These are phyloP conservation scores for Trichomonas tenax DNA, from an alignment of 208 protist genomes.

Conservation along the genomic window DNA sequence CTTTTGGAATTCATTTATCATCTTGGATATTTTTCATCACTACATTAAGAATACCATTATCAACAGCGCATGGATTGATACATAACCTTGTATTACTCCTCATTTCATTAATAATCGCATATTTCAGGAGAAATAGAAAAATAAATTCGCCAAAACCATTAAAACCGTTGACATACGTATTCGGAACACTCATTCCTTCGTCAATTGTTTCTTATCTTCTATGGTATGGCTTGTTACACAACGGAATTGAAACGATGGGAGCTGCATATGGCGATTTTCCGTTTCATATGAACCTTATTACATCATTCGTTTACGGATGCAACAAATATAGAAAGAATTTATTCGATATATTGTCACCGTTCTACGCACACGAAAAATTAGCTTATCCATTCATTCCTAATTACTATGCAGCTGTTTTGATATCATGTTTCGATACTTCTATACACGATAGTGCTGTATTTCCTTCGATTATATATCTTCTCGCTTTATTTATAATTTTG, in stretches of 20 bases:
- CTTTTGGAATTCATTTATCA: not conserved
- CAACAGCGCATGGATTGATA: not conserved
- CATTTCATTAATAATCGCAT: not conserved
- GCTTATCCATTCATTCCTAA: not conserved
- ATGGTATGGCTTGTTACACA: not conserved
- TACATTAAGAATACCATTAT: not conserved
- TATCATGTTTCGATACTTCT: not conserved
- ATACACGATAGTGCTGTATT: not conserved
- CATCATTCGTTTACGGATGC: not conserved
- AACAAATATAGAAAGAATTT: not conserved
- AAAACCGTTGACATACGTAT: not conserved
- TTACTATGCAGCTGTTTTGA: not conserved
- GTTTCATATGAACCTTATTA: not conserved
- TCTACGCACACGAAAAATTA: not conserved
- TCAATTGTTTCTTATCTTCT: not conserved
- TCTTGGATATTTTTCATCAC: not conserved
- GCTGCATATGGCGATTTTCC: not conserved
- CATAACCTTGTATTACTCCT: not conserved
- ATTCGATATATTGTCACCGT: not conserved
- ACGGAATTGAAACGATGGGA: not conserved
- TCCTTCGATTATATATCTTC: not conserved
- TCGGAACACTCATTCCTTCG: not conserved
- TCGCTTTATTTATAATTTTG: not conserved
- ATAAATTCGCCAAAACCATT: not conserved
- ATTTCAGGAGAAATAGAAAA: not conserved